Percentiles rank a stretch among this genome's conserved stretches.
phyloP scores from a whole-genome alignment of 1,284 basidiomycete species.

The Pterula multifida region DNA sequence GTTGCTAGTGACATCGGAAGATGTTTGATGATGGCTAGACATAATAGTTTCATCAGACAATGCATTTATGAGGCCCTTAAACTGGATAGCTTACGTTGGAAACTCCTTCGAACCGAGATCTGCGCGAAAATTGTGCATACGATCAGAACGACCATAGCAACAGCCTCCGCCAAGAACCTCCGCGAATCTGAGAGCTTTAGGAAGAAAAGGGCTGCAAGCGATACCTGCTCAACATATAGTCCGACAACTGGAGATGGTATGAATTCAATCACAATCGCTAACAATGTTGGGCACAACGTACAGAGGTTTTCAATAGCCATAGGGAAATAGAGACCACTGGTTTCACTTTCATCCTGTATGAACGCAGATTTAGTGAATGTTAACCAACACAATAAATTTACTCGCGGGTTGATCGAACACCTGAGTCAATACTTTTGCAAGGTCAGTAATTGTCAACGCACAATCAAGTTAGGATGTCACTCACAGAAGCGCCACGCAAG shows the following conservation, averaged over 20 bases:
- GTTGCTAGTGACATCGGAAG: conserved; percentile 57
- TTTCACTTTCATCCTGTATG: conserved; percentile 32
- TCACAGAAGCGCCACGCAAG: conserved; percentile 53
- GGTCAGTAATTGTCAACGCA: conserved; percentile 5
- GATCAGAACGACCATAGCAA: conserved; percentile 52
- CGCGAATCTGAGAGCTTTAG: conserved; percentile 27
- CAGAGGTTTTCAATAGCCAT: conserved; percentile 63
- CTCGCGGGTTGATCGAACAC: conserved; percentile 40
- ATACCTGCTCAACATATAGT: conserved; percentile 57
- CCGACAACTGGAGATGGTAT: conserved; percentile 38
- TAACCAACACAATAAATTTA: background rate
- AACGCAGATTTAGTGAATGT: background rate
- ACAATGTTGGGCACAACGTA: conserved; percentile 15
- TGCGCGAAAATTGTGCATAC: conserved; percentile 39
- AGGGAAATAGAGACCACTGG: conserved; percentile 55
- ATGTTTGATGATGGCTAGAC: conserved; percentile 32
- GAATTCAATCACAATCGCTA: background rate
- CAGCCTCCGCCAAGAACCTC: conserved; percentile 38
- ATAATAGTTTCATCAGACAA: conserved; percentile 1
- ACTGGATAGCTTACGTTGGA: conserved; percentile 20
- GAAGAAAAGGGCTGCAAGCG: conserved; percentile 58
- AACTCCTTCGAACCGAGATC: conserved; percentile 26
- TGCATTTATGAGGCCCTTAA: background rate
- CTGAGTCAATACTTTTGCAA: conserved; percentile 31
- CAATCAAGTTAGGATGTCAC: conserved; percentile 12